Evolutionary conservation across 331 rosid genomes (phyloP).

Genomic region (Quercus lobata): DNA sequence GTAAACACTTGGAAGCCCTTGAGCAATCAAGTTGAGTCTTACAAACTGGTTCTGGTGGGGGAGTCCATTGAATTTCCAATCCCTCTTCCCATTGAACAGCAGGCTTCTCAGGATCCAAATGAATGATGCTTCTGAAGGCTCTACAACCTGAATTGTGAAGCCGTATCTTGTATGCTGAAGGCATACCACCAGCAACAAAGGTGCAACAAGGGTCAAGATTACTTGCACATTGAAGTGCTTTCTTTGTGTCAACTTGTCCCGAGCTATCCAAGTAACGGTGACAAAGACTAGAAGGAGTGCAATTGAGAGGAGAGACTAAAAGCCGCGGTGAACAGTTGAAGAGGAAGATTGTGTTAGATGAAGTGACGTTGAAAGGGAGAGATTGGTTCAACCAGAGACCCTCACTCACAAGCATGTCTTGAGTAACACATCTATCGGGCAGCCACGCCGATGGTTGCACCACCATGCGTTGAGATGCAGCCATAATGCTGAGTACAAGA

Average conservation of each 20-base stretch:
- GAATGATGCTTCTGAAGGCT: slow-evolving; percentile 85
- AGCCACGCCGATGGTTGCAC: slow-evolving; percentile 82
- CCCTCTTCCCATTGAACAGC: slow-evolving; percentile 86
- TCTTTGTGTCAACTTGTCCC: slow-evolving; percentile 41
- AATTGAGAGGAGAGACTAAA: slow-evolving; percentile 90
- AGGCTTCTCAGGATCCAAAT: slow-evolving; percentile 48
- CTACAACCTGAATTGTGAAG: slow-evolving; percentile 87
- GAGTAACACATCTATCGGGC: slow-evolving; percentile 60
- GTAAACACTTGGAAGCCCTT: slow-evolving; percentile 51
- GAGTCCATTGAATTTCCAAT: slow-evolving; percentile 83
- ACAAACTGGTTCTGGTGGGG: slow-evolving; percentile 74
- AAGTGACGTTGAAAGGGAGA: slow-evolving; percentile 83
- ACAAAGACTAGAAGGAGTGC: slow-evolving; percentile 85
- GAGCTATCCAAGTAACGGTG: slow-evolving; percentile 77
- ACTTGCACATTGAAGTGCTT: slow-evolving; percentile 55
- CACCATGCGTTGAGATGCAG: slow-evolving; percentile 58
- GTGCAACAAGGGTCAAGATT: slow-evolving; percentile 81
- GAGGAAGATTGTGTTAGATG: slow-evolving; percentile 85
- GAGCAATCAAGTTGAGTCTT: slow-evolving; percentile 65
- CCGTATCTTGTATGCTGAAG: slow-evolving; percentile 94
- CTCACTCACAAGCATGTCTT: slow-evolving; percentile 70
- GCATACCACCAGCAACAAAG: slow-evolving; percentile 78
- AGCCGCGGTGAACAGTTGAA: slow-evolving; percentile 89
- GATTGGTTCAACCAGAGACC: slow-evolving; percentile 92
- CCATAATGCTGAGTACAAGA: slow-evolving; percentile 42